These are phyloP conservation scores for Calonectria multiphialidica DNA, from an alignment of 2,329 filamentous ascomycete genomes.

Conservation along the genomic window DNA sequence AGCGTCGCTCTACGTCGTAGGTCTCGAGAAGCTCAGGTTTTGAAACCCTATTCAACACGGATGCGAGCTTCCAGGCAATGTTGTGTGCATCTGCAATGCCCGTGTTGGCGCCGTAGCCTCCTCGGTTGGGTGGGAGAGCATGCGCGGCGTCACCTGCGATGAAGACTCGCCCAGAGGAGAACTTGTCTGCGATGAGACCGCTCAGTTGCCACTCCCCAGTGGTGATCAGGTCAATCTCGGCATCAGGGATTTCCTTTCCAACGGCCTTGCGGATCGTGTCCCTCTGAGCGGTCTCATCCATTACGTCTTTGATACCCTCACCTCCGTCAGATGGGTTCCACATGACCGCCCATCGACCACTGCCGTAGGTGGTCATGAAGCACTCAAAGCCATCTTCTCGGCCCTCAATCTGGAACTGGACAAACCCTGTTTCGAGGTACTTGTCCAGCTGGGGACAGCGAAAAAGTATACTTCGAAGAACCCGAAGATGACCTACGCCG, in stretches of 20 bases:
- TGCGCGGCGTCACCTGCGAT: constrained; percentile 50
- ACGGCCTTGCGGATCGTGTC: constrained; percentile 28
- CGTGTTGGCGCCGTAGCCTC: constrained; percentile 49
- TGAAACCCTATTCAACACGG: constrained; percentile 44
- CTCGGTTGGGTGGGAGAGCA: constrained; percentile 50
- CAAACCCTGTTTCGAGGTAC: constrained; percentile 47
- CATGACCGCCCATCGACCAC: constrained; percentile 39
- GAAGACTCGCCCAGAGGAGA: constrained; percentile 46
- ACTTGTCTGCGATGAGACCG: constrained; percentile 42
- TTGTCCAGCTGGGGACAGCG: constrained; percentile 41
- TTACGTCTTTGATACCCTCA: background rate
- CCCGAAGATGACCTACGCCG: constrained; percentile 46
- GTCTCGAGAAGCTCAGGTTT: constrained; percentile 46
- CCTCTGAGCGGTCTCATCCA: constrained; percentile 21
- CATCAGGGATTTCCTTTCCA: constrained; percentile 23
- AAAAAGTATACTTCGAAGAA: constrained; percentile 52
- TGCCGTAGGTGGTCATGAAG: constrained; percentile 40
- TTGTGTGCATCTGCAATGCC: constrained; percentile 55
- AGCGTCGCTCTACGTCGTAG: constrained; percentile 53
- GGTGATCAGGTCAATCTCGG: constrained; percentile 33
- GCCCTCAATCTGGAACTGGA: constrained; percentile 47
- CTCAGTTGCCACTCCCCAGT: constrained; percentile 39
- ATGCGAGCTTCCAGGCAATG: constrained; percentile 56
- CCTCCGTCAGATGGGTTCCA: constrained; percentile 21
- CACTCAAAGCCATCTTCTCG: constrained; percentile 40